These are phyloP conservation scores for Carpinus fangiana DNA, from an alignment of 306 rosid species.

Conservation along the genomic window DNA sequence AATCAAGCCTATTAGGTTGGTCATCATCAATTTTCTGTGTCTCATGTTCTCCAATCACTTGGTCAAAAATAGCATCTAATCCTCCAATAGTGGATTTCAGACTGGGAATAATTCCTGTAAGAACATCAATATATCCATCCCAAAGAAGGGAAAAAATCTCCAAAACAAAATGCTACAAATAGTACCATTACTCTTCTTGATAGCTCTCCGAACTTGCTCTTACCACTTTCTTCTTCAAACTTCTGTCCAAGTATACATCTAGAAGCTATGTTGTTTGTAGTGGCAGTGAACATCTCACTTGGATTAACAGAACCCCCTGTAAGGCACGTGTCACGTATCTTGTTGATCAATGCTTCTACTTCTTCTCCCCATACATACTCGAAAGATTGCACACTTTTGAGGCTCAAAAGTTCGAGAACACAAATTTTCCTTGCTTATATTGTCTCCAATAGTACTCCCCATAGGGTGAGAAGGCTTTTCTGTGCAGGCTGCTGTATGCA, in stretches of 20 bases:
- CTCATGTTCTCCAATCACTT: slow-evolving; percentile 1
- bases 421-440: neutral
- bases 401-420: slow-evolving; percentile 13
- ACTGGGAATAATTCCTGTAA: neutral
- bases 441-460: slow-evolving; percentile 33
- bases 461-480: slow-evolving; percentile 5
- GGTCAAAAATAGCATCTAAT: neutral
- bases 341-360: neutral
- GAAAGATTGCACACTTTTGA: slow-evolving; percentile 12
- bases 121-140: slow-evolving; percentile 20
- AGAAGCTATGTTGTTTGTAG: neutral
- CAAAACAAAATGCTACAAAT: neutral
- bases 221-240: slow-evolving; percentile 8
- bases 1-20: slow-evolving; percentile 16
- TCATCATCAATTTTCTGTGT: neutral
- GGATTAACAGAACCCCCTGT: neutral
- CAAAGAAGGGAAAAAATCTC: slow-evolving; percentile 15
- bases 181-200: neutral
- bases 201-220: neutral
- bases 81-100: neutral
- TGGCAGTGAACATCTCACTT: neutral
- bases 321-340: neutral
- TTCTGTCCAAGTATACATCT: slow-evolving; percentile 14
- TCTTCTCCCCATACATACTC: slow-evolving; percentile 17
- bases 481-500: too few relatives aligned